Conservation (phyloP, 306 rosid genomes). For the Mimosa pudica region DNA sequence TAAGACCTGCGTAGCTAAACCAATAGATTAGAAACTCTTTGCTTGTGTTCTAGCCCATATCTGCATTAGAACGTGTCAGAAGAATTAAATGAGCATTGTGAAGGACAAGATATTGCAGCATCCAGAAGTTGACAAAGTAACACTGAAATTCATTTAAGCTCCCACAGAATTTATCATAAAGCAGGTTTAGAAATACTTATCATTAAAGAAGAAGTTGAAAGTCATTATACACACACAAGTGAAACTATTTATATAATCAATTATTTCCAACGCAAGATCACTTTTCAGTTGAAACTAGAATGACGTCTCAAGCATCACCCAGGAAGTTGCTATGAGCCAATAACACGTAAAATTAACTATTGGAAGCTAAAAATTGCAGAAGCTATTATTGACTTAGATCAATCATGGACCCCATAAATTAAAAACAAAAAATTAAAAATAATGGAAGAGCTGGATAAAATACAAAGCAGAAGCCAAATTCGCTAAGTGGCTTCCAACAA, state of each 20-base stretch:
- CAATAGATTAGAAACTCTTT: no score
- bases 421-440: neutral
- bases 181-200: neutral
- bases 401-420: neutral
- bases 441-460: neutral
- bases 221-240: neutral
- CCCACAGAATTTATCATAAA: neutral
- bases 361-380: neutral
- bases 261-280: neutral
- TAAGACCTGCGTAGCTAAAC: no score
- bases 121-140: neutral
- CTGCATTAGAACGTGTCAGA: conserved; percentile 50
- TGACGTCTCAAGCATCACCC: neutral
- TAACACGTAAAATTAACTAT: neutral
- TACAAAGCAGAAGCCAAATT: neutral
- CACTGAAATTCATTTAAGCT: neutral
- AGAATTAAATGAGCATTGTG: conserved; percentile 17
- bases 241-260: neutral
- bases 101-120: neutral
- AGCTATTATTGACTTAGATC: neutral
- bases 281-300: no score
- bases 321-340: neutral
- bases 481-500: neutral
- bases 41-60: conserved; percentile 65
- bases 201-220: neutral